A percentile compares a stretch with the other conserved stretches of the same genome.
These are phyloP conservation scores for Claviceps sp. DNA, from an alignment of 2,329 filamentous ascomycete species.

Conservation along the genomic window DNA sequence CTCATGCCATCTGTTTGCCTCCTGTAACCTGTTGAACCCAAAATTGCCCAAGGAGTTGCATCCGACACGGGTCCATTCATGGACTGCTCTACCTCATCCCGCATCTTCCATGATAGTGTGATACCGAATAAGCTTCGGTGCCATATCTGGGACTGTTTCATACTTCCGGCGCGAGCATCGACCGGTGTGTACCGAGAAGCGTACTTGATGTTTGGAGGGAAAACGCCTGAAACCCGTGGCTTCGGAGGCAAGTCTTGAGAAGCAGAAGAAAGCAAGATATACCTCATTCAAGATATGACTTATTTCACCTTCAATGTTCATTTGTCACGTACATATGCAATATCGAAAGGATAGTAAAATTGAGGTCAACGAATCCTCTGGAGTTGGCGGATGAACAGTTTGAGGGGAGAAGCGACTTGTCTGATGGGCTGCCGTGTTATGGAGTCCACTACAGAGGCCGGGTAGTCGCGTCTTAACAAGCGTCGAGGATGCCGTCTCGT, in stretches of 20 bases:
- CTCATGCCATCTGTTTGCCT: slow-evolving; percentile 4
- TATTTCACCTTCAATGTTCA: not conserved
- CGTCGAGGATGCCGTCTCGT: slow-evolving; percentile 1
- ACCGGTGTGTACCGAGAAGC: not conserved
- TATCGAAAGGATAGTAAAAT: not conserved
- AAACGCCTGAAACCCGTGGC: too few relatives aligned
- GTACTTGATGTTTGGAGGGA: not conserved
- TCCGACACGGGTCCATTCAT: slow-evolving; percentile 3
- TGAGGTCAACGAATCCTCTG: not conserved
- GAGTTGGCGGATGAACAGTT: not conserved
- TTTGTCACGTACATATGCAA: not conserved
- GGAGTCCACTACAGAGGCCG: slow-evolving; percentile 1
- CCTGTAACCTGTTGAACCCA: slow-evolving; percentile 6
- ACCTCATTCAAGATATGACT: not conserved
- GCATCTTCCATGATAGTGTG: slow-evolving; percentile 1
- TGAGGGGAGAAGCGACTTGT: not conserved
- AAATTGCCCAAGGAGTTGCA: slow-evolving; percentile 2
- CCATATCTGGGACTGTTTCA: slow-evolving; percentile 1
- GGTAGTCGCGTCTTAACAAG: slow-evolving; percentile 6
- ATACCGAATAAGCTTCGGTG: slow-evolving; percentile 3
- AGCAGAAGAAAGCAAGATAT: not conserved
- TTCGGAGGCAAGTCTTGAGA: not conserved
- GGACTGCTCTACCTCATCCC: slow-evolving; percentile 4
- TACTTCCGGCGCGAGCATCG: not conserved
- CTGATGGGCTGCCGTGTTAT: not conserved